phyloP scores from a whole-genome alignment of 495 filamentous ascomycete genomes.

The Aspergillus biplanus region DNA sequence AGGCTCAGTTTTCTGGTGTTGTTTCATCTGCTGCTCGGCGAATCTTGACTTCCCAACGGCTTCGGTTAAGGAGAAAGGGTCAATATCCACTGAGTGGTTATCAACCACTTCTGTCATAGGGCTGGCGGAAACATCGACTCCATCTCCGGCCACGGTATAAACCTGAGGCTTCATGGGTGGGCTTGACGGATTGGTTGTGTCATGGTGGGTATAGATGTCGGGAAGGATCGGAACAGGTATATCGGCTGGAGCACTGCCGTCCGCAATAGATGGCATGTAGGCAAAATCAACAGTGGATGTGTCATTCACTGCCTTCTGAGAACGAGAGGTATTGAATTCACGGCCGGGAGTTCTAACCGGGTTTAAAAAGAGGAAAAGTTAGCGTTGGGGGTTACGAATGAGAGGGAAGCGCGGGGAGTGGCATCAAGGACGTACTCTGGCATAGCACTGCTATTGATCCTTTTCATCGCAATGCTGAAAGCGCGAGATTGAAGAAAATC shows the following conservation, averaged over 20 bases:
- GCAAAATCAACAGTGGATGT: slow-evolving; percentile 66
- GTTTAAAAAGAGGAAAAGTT: slow-evolving; percentile 23
- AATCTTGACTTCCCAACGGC: slow-evolving; percentile 48
- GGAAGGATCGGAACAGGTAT: slow-evolving; percentile 59
- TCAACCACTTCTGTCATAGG: slow-evolving; percentile 64
- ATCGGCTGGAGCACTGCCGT: slow-evolving; percentile 40
- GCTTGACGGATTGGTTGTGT: slow-evolving; percentile 26
- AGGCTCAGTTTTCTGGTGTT: slow-evolving; percentile 31
- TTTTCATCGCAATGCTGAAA: slow-evolving; percentile 57
- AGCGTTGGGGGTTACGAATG: slow-evolving; percentile 15
- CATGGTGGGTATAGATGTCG: slow-evolving; percentile 40
- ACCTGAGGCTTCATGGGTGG: slow-evolving; percentile 60
- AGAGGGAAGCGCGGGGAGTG: neutral
- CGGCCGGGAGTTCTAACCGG: slow-evolving; percentile 40
- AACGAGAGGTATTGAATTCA: slow-evolving; percentile 63
- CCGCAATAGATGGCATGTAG: slow-evolving; percentile 59
- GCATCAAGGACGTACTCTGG: slow-evolving; percentile 38
- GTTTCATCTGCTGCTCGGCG: slow-evolving; percentile 40
- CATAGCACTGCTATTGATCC: slow-evolving; percentile 47
- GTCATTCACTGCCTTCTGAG: slow-evolving; percentile 58
- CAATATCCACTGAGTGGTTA: slow-evolving; percentile 58
- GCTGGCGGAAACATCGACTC: slow-evolving; percentile 55
- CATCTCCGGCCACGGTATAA: slow-evolving; percentile 55
- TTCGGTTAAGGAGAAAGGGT: slow-evolving; percentile 61
- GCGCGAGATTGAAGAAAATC: slow-evolving; percentile 55